Base-by-base conservation (phyloP, 352 stramenopile genomes). In the Phytophthora meadii region DNA sequence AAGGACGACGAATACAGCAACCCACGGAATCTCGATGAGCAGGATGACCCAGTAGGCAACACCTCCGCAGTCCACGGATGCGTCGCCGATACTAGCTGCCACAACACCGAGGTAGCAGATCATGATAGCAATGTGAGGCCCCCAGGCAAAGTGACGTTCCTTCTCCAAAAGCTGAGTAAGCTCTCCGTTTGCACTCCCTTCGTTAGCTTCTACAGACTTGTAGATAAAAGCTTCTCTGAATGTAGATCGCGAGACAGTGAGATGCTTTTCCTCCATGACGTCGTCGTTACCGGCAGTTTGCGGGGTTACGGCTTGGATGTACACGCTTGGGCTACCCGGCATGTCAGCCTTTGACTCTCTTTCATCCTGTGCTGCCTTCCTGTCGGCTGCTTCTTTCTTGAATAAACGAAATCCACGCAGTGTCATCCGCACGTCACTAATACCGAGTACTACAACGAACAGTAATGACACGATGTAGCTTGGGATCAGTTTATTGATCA, bases 381-480 rank as follows among this genome's bases (percentile, higher is more conserved):
- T 68, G n/a, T 72, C 72, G 0, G 68, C 65, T 7, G 61, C 15
- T 44, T 89, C 78, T 15, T 84, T 76, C 63, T 76, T 76, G 60
- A 71, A 57, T 45, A 79, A 14, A 15, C 49, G 48, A 22, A 79
- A 65, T 10, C 58, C 59, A 28, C 71, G 76, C 36, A 70, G 60
- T 45, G 65, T 53, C 15, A 63, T 72, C 0, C 77, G 65, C 10
- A 71, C 61, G 19, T 71, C 79, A 22, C 72, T 61, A 10, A 74
- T 45, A 4, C 54, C 51, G n/a, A 88, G 67, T 37, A 88, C 54
- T 17, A 82, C 30, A 24, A 87, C 76, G 15, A 90, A 79, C 6
- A 90, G 65, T 11, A 88, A 60, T 32, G 79, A 89, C 45, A 88
- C 67, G 14, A 89, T 27, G 61, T 90, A 89, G 12, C 74, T 80